phyloP scores from a whole-genome alignment of 768 basidiomycete genomes.

The Antrodiella citrinella region DNA sequence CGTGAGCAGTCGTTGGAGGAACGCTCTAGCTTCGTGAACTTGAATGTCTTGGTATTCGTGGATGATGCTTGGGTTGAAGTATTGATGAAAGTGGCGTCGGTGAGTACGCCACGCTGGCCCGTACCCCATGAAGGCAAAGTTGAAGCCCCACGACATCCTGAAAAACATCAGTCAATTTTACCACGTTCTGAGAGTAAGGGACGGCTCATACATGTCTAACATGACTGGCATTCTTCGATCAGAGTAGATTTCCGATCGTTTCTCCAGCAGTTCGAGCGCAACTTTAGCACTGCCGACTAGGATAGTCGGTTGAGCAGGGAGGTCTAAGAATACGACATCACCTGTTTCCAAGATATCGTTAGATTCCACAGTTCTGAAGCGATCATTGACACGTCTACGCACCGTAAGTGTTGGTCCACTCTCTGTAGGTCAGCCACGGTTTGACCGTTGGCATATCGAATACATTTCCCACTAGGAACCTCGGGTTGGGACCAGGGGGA shows the following conservation, averaged over 20 bases:
- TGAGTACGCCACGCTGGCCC: slow-evolving; percentile 2
- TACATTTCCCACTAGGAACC: neutral
- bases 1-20: slow-evolving; percentile 3
- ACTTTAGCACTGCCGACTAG: neutral
- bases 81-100: slow-evolving; percentile 5
- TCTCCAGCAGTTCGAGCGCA: slow-evolving; percentile 5
- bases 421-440: neutral
- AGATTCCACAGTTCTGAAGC: no score
- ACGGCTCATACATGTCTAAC: neutral
- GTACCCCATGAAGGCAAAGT: slow-evolving; percentile 4
- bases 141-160: neutral
- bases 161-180: neutral
- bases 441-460: slow-evolving; percentile 1
- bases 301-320: neutral
- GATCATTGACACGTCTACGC: no score
- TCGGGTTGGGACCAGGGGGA: slow-evolving; percentile 1
- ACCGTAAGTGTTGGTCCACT: slow-evolving; percentile 5
- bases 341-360: no score
- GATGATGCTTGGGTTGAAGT: neutral
- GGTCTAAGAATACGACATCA: neutral
- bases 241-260: slow-evolving; percentile 7
- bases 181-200: neutral
- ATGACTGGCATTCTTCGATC: slow-evolving; percentile 1
- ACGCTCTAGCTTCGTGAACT: neutral
- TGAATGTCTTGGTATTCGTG: neutral